Evolutionary conservation across 1,284 basidiomycete genomes (phyloP), one percentile per base, ranked within the genome.

Genomic region (Puccinia horiana): DNA sequence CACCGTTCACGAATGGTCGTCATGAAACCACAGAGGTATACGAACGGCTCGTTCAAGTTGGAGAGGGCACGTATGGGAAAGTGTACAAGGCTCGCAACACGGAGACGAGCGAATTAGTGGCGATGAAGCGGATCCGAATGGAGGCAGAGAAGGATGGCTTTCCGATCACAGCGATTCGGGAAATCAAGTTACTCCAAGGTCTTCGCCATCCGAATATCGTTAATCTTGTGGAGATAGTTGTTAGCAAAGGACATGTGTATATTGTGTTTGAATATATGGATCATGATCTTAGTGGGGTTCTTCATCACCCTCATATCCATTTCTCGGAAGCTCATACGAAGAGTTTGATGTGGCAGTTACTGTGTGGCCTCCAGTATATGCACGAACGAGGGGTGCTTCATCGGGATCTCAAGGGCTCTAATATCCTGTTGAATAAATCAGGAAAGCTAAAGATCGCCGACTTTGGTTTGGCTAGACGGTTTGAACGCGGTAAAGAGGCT

Each of bases 191-290:
- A 40, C 88, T 99, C 29, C 97, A 99, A 87, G 93, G 92, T 0
- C 87, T 99, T 74, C 90, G 91, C 74, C 96, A 99, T 87, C 90
- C 90, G 58, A 99, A 99, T 85, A 91, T 99, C 40, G 92, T 99
- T 44, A 91, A 91, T 56, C 88, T 99, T 75, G 92, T 93, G 84
- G 98, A 99, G 88, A 99, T 99, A 94, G 95, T 99, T 92, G 95
- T 98, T 0, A 94, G 95, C 0, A 94, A 94, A 85, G 96, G 94
- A 80, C 93, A 93, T 61, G 94, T 98, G 29, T 98, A 96, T 88
- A 99, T 99, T 96, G 96, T 99, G 40, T 95, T 99, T 86, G 96
- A 99, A 87, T 99, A 99, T 87, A 95, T 98, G 94, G 95, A 99
- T 86, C 96, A 99, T 87, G 97, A 99, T 86, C 90, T 99, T 76